These are phyloP conservation scores for Tolypocladium guangdongense DNA, from an alignment of 2,329 filamentous ascomycete species.

Conservation along the genomic window DNA sequence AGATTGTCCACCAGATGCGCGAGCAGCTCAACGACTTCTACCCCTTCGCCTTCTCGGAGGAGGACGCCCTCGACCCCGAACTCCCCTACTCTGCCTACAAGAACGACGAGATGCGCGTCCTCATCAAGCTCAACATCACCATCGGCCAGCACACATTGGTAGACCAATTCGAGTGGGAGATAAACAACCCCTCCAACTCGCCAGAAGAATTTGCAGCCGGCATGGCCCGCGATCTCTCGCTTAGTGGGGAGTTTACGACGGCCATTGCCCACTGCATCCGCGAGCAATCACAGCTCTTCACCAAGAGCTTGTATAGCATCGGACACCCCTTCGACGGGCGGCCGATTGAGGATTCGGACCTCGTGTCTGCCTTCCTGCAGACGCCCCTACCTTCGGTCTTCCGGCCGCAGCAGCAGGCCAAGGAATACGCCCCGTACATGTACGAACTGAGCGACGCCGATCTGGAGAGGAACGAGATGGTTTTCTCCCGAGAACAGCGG, in stretches of 20 bases:
- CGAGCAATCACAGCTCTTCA: constrained; percentile 91
- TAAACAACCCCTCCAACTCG: constrained; percentile 88
- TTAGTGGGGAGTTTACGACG: constrained; percentile 92
- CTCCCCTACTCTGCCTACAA: constrained; percentile 91
- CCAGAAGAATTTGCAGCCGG: constrained; percentile 87
- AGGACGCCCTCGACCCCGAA: constrained; percentile 81
- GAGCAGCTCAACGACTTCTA: constrained; percentile 92
- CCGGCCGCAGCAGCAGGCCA: constrained; percentile 81
- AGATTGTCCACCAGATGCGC: constrained; percentile 58
- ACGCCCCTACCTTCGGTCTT: constrained; percentile 77
- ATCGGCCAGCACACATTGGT: constrained; percentile 90
- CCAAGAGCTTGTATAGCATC: constrained; percentile 82
- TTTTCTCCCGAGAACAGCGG: constrained; percentile 86
- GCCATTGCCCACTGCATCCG: constrained; percentile 97
- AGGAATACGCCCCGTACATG: constrained; percentile 86
- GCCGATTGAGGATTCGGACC: constrained; percentile 82
- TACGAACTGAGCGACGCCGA: constrained; percentile 90
- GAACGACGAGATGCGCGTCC: constrained; percentile 96
- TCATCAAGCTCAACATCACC: constrained; percentile 94
- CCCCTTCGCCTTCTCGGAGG: constrained; percentile 80
- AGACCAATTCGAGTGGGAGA: constrained; percentile 98
- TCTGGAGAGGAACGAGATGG: constrained; percentile 80
- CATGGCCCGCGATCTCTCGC: constrained; percentile 81
- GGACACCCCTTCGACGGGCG: constrained; percentile 93
- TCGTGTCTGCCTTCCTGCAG: constrained; percentile 74